Percentiles rank a stretch among this genome's conserved stretches.
Evolutionary conservation across 148 eudicot species (phyloP).

Genomic region (Cornus suecica): DNA sequence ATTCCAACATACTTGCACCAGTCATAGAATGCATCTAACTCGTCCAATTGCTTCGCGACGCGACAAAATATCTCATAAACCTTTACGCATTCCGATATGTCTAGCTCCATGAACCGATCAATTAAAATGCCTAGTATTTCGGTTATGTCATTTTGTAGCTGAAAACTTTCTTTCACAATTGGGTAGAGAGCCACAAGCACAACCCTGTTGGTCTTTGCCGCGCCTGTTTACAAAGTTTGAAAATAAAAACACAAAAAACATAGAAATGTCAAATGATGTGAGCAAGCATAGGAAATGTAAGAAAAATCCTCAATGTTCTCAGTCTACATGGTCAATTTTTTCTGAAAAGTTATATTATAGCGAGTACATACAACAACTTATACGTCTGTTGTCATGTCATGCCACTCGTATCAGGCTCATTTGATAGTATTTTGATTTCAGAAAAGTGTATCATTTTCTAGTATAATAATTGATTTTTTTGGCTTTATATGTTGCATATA

Average conservation of each 20-base stretch:
- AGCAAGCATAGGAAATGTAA: neutral
- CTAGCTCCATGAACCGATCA: constrained; percentile 62
- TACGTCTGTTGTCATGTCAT: no score
- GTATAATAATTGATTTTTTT: no score
- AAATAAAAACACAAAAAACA: neutral
- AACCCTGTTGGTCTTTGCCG: constrained; percentile 54
- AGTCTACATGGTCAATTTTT: no score
- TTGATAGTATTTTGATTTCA: no score
- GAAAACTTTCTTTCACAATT: constrained; percentile 61
- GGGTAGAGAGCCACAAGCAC: constrained; percentile 67
- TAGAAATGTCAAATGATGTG: neutral
- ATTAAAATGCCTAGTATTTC: constrained; percentile 52
- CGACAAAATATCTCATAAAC: constrained; percentile 54
- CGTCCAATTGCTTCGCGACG: constrained; percentile 69
- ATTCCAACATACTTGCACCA: constrained; percentile 64
- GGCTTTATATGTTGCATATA: no score
- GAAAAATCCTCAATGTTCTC: no score
- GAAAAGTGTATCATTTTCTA: no score
- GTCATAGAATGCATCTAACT: constrained; percentile 57
- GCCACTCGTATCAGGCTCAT: no score
- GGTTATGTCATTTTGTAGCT: constrained; percentile 55
- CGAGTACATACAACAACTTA: no score
- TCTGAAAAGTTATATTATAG: no score
- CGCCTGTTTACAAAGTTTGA: constrained; percentile 38
- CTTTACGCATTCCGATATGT: constrained; percentile 46